Percentiles rank a stretch among this genome's conserved stretches.
Conservation (phyloP, 352 stramenopile genomes). For the Phytophthora brassicae region DNA sequence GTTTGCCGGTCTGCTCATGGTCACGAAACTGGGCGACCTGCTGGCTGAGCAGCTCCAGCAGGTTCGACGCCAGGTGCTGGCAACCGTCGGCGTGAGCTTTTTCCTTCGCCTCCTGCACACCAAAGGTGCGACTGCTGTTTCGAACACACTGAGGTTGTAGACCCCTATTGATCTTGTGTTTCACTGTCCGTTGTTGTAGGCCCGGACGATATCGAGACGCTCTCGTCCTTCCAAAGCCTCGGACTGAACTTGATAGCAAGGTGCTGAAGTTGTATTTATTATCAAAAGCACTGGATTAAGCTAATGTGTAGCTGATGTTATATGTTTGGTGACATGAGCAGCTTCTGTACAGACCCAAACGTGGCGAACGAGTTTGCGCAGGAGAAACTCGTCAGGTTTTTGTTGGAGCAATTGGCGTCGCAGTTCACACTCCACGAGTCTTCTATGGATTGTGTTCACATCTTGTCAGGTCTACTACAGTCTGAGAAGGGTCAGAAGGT, state of each 20-base stretch:
- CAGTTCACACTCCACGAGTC: slow-evolving; percentile 26
- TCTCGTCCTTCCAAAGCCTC: slow-evolving; percentile 77
- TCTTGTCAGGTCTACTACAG: slow-evolving; percentile 43
- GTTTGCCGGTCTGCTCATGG: slow-evolving; percentile 85
- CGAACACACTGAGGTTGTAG: background rate
- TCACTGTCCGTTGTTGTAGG: slow-evolving; percentile 29
- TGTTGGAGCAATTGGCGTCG: slow-evolving; percentile 52
- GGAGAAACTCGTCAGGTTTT: slow-evolving; percentile 59
- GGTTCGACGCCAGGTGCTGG: slow-evolving; percentile 61
- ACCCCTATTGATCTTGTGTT: background rate
- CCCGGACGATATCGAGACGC: slow-evolving; percentile 40
- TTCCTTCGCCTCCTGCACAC: slow-evolving; percentile 81
- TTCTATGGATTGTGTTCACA: slow-evolving; percentile 53
- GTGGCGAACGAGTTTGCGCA: slow-evolving; percentile 61
- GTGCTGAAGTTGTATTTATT: slow-evolving; percentile 20
- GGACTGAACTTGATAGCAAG: slow-evolving; percentile 83
- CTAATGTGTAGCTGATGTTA: too few relatives aligned
- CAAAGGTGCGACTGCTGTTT: slow-evolving; percentile 38
- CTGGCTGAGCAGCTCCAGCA: slow-evolving; percentile 43
- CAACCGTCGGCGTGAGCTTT: slow-evolving; percentile 65
- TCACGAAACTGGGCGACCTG: slow-evolving; percentile 74
- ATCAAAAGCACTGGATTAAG: background rate
- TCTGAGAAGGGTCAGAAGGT: slow-evolving; percentile 55
- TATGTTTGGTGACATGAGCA: slow-evolving; percentile 22
- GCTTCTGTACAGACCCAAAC: slow-evolving; percentile 61